Percentiles rank a stretch among this genome's conserved stretches.
phyloP scores from a whole-genome alignment of 345 rosid species.

The Arabidopsis thaliana region TAIR10.1 NC_003075.7:6608501-6609000 shows the following conservation, averaged over 20 bases:
- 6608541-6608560: constrained; percentile 33
- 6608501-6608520: constrained; percentile 33
- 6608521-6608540: not conserved
- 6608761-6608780: not conserved
- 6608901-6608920: constrained; percentile 45
- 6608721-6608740: constrained; percentile 10
- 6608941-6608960: constrained; percentile 46
- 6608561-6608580: constrained; percentile 47
- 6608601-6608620: constrained; percentile 34
- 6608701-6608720: constrained; percentile 14
- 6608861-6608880: constrained; percentile 35
- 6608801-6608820: constrained; percentile 21
- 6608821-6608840: not conserved
- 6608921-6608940: constrained; percentile 46
- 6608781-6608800: constrained; percentile 10
- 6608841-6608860: constrained; percentile 19
- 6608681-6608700: constrained; percentile 39
- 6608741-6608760: constrained; percentile 9
- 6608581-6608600: constrained; percentile 46
- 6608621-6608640: constrained; percentile 32
- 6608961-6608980: constrained; percentile 34
- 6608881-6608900: constrained; percentile 37
- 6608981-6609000: constrained; percentile 5
- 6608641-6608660: constrained; percentile 15
- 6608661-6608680: constrained; percentile 6